Evolutionary conservation across 2,329 filamentous ascomycete species (phyloP).

Genomic region (Esteya vermicola): DNA sequence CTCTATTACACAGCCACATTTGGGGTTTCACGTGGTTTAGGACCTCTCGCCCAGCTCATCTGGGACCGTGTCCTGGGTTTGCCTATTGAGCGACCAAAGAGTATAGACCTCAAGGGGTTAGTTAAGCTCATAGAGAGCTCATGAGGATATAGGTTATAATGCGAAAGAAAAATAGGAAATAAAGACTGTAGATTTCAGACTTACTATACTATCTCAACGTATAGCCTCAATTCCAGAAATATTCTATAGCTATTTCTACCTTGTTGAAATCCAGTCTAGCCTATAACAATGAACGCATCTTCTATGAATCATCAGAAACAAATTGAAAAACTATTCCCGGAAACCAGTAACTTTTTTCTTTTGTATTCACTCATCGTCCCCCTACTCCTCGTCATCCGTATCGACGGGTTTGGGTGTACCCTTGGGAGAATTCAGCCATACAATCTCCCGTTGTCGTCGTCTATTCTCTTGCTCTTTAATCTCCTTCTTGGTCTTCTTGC

Average conservation of each 20-base stretch:
- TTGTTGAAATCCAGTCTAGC: no score
- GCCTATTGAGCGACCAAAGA: conserved; percentile 96
- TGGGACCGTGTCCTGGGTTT: conserved; percentile 91
- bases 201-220: no score
- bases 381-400: conserved; percentile 53
- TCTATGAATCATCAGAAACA: neutral
- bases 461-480: conserved; percentile 85
- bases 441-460: conserved; percentile 71
- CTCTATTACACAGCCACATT: conserved; percentile 79
- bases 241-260: no score
- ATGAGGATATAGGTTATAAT: no score
- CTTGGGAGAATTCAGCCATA: conserved; percentile 75
- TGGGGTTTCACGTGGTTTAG: conserved; percentile 57
- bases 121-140: conserved; percentile 46
- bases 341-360: neutral
- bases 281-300: no score
- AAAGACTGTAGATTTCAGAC: no score
- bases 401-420: conserved; percentile 65
- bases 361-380: neutral
- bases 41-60: conserved; percentile 84
- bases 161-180: no score
- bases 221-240: no score
- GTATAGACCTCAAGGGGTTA: conserved; percentile 81
- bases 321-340: neutral
- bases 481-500: conserved; percentile 97